phyloP scores from a whole-genome alignment of 2,329 filamentous ascomycete genomes.

The Neonectria faginata region DNA sequence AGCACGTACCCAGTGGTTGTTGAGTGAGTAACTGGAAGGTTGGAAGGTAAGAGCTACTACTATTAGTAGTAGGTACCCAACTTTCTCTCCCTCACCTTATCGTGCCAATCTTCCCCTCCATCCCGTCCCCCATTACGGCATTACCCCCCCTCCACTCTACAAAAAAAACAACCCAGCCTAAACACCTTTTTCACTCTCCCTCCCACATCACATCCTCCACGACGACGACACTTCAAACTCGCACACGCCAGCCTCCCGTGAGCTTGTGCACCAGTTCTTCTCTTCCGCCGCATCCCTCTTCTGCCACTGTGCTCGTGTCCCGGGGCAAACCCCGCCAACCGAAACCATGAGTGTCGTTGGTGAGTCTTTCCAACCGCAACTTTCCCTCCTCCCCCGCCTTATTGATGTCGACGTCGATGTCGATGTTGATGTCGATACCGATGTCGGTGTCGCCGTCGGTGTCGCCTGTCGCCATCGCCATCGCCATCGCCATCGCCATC shows the following conservation, averaged over 20 bases:
- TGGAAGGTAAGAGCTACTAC: too few relatives aligned
- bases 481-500: not conserved
- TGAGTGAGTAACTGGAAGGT: too few relatives aligned
- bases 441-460: slow-evolving; percentile 16
- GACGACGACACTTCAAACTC: slow-evolving; percentile 18
- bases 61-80: not conserved
- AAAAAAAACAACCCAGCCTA: slow-evolving; percentile 30
- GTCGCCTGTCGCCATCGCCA: not conserved
- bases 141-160: slow-evolving; percentile 22
- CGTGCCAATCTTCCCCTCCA: slow-evolving; percentile 14
- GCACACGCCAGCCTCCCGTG: slow-evolving; percentile 34
- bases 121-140: slow-evolving; percentile 18
- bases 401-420: not conserved
- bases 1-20: too few relatives aligned
- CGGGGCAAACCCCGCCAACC: slow-evolving; percentile 44
- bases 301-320: slow-evolving; percentile 36
- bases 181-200: slow-evolving; percentile 25
- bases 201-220: slow-evolving; percentile 27
- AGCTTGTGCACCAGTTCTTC: slow-evolving; percentile 35
- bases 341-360: slow-evolving; percentile 68
- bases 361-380: slow-evolving; percentile 49
- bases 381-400: not conserved
- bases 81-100: slow-evolving; percentile 10
- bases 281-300: slow-evolving; percentile 22
- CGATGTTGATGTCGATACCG: not conserved